Evolutionary conservation across 2,329 filamentous ascomycete species (phyloP), one percentile per base, ranked within the genome.

Genomic region (Hypoxylon sp.): DNA sequence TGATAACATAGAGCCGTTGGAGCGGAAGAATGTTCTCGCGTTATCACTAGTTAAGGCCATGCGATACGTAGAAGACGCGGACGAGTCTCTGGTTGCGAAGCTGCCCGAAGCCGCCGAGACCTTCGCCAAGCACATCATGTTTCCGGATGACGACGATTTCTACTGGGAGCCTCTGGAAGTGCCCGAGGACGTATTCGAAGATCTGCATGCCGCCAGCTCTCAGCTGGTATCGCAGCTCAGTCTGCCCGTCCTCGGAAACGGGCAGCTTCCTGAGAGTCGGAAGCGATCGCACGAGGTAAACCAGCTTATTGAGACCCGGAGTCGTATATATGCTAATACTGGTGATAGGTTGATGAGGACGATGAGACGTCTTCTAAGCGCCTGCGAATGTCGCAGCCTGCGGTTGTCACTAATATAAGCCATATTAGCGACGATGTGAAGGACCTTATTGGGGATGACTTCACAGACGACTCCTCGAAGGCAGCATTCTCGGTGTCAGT

Each of bases 281-380:
- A 85, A 86, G 64, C 80, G 81, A 27, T 79, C 79, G 60, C 70
- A 77, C 26, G 57, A 55, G 54, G 81, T 83, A 72, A 76, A 79
- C 68, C 5, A 6, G 17, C 37, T 33, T 26, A 13, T 6, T 37
- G 24, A 27, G 41, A 41, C 45, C 23, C 5, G 31, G 3, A 20
- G 5, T 9, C 43, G 10, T 41, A 23, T 23, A 27, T 11, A 41
- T 40, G 48, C 63, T 70, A 64, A 71, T 42, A 26, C 52, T 24
- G 55, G 53, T 55, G 63, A 55, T 65, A 77, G 50, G 65, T 75
- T 24, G 75, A 77, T 21, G 72, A 77, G 20, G 71, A 73, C 8
- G 71, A 73, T 24, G 72, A 74, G 27, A 55, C 50, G 17, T 52
- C 62, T 8, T 55, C 69, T 3, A 77, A 77, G 56, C 71, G 74